These are phyloP conservation scores for Orbilia brochopaga DNA, from an alignment of 2,329 filamentous ascomycete species.

Conservation along the genomic window DNA sequence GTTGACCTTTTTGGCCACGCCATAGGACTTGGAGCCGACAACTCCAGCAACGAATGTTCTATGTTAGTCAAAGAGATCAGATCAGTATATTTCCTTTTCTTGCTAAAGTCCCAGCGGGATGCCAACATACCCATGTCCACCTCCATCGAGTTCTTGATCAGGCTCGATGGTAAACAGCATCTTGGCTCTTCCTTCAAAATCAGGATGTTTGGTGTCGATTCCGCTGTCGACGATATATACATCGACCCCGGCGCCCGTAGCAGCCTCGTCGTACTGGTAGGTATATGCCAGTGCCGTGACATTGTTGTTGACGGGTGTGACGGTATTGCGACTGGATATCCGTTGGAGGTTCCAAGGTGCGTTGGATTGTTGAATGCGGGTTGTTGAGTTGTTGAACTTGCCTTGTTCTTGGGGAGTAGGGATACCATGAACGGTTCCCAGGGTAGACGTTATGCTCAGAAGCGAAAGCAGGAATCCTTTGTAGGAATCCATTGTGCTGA, in stretches of 20 bases:
- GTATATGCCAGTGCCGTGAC: constrained; percentile 8
- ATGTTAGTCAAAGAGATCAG: not conserved
- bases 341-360: constrained; percentile 18
- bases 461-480: no score
- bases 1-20: not conserved
- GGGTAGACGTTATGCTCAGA: no score
- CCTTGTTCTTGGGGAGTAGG: no score
- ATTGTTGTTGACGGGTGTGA: not conserved
- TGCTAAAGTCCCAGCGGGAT: no score
- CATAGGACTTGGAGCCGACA: not conserved
- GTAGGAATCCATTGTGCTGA: no score
- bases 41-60: constrained; percentile 9
- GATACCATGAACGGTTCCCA: no score
- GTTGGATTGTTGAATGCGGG: constrained; percentile 2
- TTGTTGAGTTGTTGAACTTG: no score
- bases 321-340: constrained; percentile 4
- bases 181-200: constrained; percentile 23
- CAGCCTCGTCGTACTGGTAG: constrained; percentile 18
- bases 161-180: constrained; percentile 11
- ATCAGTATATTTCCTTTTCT: no score
- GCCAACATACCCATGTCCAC: constrained; percentile 18
- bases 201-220: constrained; percentile 12
- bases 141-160: not conserved
- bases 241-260: constrained; percentile 11
- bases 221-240: constrained; percentile 25